Evolutionary conservation across 345 rosid genomes (phyloP).

Genomic region (Ceriops zippeliana): DNA sequence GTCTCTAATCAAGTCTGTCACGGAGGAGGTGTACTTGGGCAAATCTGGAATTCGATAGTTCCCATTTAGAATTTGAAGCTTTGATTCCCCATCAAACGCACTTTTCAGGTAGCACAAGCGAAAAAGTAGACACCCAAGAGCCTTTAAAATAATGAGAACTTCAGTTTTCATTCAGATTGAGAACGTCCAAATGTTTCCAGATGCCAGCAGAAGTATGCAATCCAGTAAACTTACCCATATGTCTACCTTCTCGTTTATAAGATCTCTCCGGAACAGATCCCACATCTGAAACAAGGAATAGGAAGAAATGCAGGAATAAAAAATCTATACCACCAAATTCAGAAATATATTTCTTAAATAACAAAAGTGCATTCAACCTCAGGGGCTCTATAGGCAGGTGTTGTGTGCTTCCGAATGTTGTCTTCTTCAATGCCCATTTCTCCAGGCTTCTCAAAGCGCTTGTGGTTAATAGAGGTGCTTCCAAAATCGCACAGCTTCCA

Average conservation of each 20-base stretch:
- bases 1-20: conserved; percentile 70
- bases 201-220: conserved; percentile 8
- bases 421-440: conserved; percentile 99
- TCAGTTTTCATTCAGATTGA: conserved; percentile 12
- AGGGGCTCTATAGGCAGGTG: conserved; percentile 97
- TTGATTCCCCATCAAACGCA: conserved; percentile 98
- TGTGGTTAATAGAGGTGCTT: conserved; percentile 87
- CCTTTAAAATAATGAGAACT: conserved; percentile 42
- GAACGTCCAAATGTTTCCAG: neutral
- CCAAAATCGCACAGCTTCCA: conserved; percentile 99
- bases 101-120: conserved; percentile 89
- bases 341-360: conserved; percentile 17
- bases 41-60: conserved; percentile 84
- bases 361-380: conserved; percentile 56
- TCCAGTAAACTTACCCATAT: conserved; percentile 73
- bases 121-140: conserved; percentile 95
- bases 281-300: conserved; percentile 71
- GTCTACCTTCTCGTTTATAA: conserved; percentile 92
- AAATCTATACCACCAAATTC: conserved; percentile 25
- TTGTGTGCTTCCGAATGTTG: conserved; percentile 87
- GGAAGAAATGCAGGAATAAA: conserved; percentile 29
- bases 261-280: conserved; percentile 88
- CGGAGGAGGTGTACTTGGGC: conserved; percentile 64
- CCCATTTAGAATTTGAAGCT: conserved; percentile 89
- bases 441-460: conserved; percentile 85